Conservation (phyloP, 441 rosid genomes). For the Heliophila coronopifolia region DNA sequence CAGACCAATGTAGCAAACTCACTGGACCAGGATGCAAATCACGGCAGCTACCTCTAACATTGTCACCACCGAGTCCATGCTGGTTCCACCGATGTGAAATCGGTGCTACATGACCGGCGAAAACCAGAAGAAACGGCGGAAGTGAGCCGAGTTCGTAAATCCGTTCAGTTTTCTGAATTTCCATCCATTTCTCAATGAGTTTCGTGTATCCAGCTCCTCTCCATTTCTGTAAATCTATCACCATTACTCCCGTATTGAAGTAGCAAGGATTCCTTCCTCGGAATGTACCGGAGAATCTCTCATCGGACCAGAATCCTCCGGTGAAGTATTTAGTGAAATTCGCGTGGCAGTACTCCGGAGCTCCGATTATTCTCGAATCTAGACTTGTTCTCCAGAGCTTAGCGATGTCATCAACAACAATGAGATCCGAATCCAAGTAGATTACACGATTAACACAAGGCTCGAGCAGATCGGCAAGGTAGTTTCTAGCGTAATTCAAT, state of each 20-base stretch:
- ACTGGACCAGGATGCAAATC: conserved; percentile 67
- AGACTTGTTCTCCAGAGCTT: conserved; percentile 51
- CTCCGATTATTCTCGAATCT: conserved; percentile 53
- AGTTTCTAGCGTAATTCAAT: conserved; percentile 61
- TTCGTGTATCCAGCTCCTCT: conserved; percentile 45
- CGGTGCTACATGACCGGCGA: conserved; percentile 64
- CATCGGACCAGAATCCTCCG: conserved; percentile 52
- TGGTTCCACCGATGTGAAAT: conserved; percentile 82
- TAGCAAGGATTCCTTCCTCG: conserved; percentile 54
- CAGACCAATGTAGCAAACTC: conserved; percentile 76
- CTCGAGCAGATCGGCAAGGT: conserved; percentile 50
- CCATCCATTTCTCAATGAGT: conserved; percentile 73
- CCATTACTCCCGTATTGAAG: conserved; percentile 77
- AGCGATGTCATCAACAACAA: conserved; percentile 57
- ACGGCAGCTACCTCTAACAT: conserved; percentile 59
- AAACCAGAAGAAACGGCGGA: conserved; percentile 62
- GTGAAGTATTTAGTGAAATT: conserved; percentile 58
- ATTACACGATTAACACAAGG: conserved; percentile 42
- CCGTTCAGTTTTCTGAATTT: conserved; percentile 51
- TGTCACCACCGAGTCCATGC: conserved; percentile 75
- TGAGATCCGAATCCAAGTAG: conserved; percentile 67
- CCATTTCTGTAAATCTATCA: conserved; percentile 61
- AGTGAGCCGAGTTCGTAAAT: conserved; percentile 65
- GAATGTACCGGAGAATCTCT: conserved; percentile 38
- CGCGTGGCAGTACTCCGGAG: conserved; percentile 73